Evolutionary conservation across 2,329 filamentous ascomycete species (phyloP).

Genomic region (Verticillium isaacii): DNA sequence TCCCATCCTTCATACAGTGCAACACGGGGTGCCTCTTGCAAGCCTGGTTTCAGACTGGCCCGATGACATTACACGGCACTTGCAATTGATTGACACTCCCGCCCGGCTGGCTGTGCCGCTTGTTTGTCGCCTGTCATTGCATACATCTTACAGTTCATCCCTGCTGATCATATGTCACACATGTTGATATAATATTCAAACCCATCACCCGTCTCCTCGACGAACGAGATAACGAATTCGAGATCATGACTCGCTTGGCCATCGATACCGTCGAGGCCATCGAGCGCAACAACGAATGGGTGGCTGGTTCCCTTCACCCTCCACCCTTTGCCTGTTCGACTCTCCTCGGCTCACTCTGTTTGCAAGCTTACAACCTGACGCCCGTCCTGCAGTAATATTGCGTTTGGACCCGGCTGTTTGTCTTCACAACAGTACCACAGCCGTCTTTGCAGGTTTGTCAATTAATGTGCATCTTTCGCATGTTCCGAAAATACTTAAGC

Average conservation of each 20-base stretch:
- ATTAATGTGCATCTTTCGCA: not conserved
- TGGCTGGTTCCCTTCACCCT: not conserved
- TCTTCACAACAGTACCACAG: not conserved
- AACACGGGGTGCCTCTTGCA: not conserved
- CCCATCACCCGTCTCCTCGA: not conserved
- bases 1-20: not conserved
- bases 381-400: not conserved
- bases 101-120: not conserved
- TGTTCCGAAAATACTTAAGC: not conserved
- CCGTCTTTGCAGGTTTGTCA: not conserved
- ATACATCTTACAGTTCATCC: not conserved
- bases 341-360: not conserved
- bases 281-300: not conserved
- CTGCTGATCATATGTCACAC: not conserved
- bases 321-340: not conserved
- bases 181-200: not conserved
- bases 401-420: not conserved
- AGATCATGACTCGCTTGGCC: not conserved
- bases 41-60: not conserved
- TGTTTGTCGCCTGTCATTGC: not conserved
- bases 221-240: not conserved
- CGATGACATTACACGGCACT: not conserved
- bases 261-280: too few species aligned
- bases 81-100: not conserved
- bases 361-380: not conserved